Conservation (phyloP, 202 grass and related monocot genomes). For the Thinopyrum obtusiflorum region DNA sequence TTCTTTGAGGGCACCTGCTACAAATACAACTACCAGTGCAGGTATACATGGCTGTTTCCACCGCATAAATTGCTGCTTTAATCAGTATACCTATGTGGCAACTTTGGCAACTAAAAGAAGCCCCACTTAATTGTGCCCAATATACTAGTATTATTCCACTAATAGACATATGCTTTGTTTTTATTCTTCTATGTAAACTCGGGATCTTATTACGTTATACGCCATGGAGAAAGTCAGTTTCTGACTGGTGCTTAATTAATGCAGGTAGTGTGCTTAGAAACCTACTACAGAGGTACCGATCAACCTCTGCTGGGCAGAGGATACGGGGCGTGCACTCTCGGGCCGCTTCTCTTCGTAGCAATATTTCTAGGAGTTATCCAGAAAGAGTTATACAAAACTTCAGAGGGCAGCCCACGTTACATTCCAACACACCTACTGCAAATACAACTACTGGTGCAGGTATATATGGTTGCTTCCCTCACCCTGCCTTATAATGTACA, state of each 20-base stretch:
- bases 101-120: not conserved
- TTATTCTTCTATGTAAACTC: not conserved
- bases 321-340: slow-evolving; percentile 44
- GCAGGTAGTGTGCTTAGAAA: slow-evolving; percentile 59
- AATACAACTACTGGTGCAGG: not conserved
- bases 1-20: slow-evolving; percentile 7
- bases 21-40: not conserved
- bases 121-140: not conserved
- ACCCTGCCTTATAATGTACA: too few species aligned
- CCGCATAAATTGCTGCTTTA: not conserved
- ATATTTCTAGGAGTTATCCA: slow-evolving; percentile 59
- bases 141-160: not conserved
- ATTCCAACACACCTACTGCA: slow-evolving; percentile 63
- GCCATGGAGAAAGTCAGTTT: not conserved
- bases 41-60: not conserved
- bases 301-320: slow-evolving; percentile 69
- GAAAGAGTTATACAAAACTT: slow-evolving; percentile 74
- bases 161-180: not conserved
- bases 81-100: not conserved
- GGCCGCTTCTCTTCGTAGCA: slow-evolving; percentile 36
- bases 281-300: slow-evolving; percentile 55
- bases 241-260: not conserved
- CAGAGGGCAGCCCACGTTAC: slow-evolving; percentile 60
- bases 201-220: not conserved
- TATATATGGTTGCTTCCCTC: not conserved